Base-by-base conservation (phyloP, 2,329 filamentous ascomycete species). In the Grosmannia penicillata region DNA sequence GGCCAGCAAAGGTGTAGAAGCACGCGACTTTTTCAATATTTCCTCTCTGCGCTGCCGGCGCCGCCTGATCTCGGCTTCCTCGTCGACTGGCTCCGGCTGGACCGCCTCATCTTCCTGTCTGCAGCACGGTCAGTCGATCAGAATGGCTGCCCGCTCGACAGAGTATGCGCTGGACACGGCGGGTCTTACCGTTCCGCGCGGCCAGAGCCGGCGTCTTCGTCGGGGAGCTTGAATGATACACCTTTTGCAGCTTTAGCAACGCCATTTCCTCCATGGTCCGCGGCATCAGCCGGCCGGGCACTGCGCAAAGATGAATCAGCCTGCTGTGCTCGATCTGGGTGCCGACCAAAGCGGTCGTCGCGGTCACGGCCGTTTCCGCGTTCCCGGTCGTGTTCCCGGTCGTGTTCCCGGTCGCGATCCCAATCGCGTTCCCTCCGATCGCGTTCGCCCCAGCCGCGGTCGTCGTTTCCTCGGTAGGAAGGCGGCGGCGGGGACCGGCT, bases 21-120 rank as follows among this genome's bases (percentile, higher is more conserved):
- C 77, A 47, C 75, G 77, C 51, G 85, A 81, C 62, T 86, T 93
- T 55, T 83, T 81, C 53, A 85, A 73, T 46, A 93, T 81, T 46
- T 84, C 83, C 60, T 91, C 83, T 47, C 87, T 78, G 42, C 82
- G 75, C 53, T 81, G 85, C 22, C 86, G 80, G 39, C 87, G 81
- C 51, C 85, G 78, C 56, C 93, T 82, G 51, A 94, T 82, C 51
- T 89, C 70, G 48, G 82, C 78, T 45, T 81, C 82, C 61, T 93
- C 82, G 55, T 93, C 81, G 48, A 85, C 55, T n/a, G 71, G 66
- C 48, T 75, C 66, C 40, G 69, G 62, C 46, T 72, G 68, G 44
- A 70, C 63, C 47, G 59, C 64, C 44, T 71, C 55, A 45, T 60
- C 56, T 46, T 59, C n/a, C 44, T 17, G 50, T 47, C n/a, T 46